phyloP scores from a whole-genome alignment of 2,329 filamentous ascomycete genomes.

The Hypoxylon sp. region DNA sequence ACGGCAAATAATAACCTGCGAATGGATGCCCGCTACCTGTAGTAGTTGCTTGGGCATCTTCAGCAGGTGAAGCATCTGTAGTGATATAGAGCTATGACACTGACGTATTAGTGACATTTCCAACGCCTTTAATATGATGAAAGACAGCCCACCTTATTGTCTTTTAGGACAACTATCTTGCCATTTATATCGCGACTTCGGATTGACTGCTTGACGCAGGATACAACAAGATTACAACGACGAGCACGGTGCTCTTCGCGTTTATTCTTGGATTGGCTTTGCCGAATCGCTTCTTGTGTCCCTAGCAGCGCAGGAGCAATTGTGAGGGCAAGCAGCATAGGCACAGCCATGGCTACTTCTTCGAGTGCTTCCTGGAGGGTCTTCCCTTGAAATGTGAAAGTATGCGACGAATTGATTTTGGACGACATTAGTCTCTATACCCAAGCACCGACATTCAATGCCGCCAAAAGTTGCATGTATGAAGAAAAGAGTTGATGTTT shows the following conservation, averaged over 20 bases:
- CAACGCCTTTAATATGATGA: not conserved
- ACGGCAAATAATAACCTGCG: constrained; percentile 70
- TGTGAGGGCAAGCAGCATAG: constrained; percentile 59
- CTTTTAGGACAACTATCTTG: constrained; percentile 60
- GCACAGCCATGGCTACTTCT: constrained; percentile 58
- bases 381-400: constrained; percentile 47
- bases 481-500: constrained; percentile 23
- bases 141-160: constrained; percentile 57
- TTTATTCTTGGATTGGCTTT: constrained; percentile 64
- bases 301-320: constrained; percentile 62
- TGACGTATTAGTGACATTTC: constrained; percentile 12
- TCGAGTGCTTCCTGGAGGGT: constrained; percentile 45
- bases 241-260: constrained; percentile 65
- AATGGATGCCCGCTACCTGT: constrained; percentile 64
- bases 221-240: constrained; percentile 63
- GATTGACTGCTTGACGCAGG: constrained; percentile 61
- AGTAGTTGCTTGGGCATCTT: constrained; percentile 47
- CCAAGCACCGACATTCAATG: constrained; percentile 1
- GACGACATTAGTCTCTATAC: constrained; percentile 43
- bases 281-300: constrained; percentile 64
- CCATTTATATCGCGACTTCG: constrained; percentile 62
- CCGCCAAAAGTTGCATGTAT: constrained; percentile 11
- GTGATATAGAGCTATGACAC: constrained; percentile 62
- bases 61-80: constrained; percentile 53
- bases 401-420: constrained; percentile 42